phyloP scores from a whole-genome alignment of 805 yeast species.

The Lipomyces oligophaga region DNA sequence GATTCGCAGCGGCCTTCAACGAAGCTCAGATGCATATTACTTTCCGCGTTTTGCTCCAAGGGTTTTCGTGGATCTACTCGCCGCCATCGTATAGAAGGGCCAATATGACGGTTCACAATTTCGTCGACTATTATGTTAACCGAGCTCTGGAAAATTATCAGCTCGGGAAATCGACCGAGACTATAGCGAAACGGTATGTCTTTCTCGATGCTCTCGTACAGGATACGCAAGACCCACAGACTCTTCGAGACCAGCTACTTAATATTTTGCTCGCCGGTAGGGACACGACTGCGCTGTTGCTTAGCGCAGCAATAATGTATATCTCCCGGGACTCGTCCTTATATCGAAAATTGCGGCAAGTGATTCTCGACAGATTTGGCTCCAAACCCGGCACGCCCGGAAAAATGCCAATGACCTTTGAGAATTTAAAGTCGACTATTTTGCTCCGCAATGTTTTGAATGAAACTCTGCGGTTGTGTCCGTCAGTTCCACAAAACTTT shows the following conservation, averaged over 20 bases:
- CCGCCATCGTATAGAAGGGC: constrained; percentile 37
- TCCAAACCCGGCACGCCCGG: constrained; percentile 31
- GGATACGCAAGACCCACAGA: constrained; percentile 47
- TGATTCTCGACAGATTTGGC: constrained; percentile 40
- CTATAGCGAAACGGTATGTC: constrained; percentile 37
- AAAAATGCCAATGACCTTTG: constrained; percentile 1
- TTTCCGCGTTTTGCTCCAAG: constrained; percentile 28
- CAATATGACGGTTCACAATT: constrained; percentile 35
- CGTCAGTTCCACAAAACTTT: constrained; percentile 10
- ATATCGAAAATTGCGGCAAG: constrained; percentile 39
- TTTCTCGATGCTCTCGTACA: constrained; percentile 49
- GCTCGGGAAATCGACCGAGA: constrained; percentile 35
- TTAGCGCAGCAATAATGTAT: constrained; percentile 47
- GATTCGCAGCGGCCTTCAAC: constrained; percentile 32
- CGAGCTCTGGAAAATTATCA: constrained; percentile 36
- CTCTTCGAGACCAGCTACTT: constrained; percentile 50
- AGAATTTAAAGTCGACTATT: constrained; percentile 2
- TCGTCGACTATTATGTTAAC: constrained; percentile 43
- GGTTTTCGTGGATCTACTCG: constrained; percentile 27
- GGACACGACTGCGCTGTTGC: constrained; percentile 53
- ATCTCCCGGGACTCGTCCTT: constrained; percentile 42
- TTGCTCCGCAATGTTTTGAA: constrained; percentile 7
- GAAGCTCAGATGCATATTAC: constrained; percentile 25
- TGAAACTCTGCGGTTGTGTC: constrained; percentile 15
- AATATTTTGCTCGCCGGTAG: constrained; percentile 53